These are phyloP conservation scores for Dothistroma septosporum DNA, from an alignment of 2,329 filamentous ascomycete species.

Conservation along the genomic window DNA sequence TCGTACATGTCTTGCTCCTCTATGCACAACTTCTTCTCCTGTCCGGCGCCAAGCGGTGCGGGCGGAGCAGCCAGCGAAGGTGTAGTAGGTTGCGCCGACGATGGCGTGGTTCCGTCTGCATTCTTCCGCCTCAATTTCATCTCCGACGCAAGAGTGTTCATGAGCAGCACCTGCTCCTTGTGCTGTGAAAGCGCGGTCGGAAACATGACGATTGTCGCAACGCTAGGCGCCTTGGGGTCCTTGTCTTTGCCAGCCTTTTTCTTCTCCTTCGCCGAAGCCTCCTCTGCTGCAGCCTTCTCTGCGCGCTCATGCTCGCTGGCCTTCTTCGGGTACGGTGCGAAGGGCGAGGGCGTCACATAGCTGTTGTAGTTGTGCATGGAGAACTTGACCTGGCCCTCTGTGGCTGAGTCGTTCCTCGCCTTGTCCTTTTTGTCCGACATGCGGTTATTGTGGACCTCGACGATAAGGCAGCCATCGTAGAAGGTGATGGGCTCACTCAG, in stretches of 20 bases:
- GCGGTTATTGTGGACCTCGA: constrained; percentile 89
- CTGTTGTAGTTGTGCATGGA: constrained; percentile 91
- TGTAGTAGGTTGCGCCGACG: constrained; percentile 49
- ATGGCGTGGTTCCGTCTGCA: constrained; percentile 12
- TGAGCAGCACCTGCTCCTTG: constrained; percentile 71
- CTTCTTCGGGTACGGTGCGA: constrained; percentile 62
- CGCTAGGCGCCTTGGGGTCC: constrained; percentile 48
- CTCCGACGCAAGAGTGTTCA: constrained; percentile 60
- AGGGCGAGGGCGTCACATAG: constrained; percentile 84
- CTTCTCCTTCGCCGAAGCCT: constrained; percentile 43
- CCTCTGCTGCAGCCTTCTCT: constrained; percentile 39
- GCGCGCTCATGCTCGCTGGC: constrained; percentile 37
- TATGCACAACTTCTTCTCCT: constrained; percentile 61
- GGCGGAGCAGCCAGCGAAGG: constrained; percentile 51
- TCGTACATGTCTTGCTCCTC: constrained; percentile 68
- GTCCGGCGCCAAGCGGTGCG: constrained; percentile 15
- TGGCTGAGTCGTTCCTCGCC: constrained; percentile 44
- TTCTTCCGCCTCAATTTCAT: constrained; percentile 46
- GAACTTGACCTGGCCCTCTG: constrained; percentile 61
- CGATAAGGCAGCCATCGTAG: constrained; percentile 91
- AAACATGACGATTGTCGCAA: constrained; percentile 77
- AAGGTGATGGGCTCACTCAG: constrained; percentile 68
- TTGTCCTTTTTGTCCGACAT: constrained; percentile 49
- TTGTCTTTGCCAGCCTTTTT: constrained; percentile 27
- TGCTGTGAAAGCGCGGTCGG: constrained; percentile 74